Conservation (phyloP, 495 filamentous ascomycete genomes). For the Trypethelium eluteriae region DNA sequence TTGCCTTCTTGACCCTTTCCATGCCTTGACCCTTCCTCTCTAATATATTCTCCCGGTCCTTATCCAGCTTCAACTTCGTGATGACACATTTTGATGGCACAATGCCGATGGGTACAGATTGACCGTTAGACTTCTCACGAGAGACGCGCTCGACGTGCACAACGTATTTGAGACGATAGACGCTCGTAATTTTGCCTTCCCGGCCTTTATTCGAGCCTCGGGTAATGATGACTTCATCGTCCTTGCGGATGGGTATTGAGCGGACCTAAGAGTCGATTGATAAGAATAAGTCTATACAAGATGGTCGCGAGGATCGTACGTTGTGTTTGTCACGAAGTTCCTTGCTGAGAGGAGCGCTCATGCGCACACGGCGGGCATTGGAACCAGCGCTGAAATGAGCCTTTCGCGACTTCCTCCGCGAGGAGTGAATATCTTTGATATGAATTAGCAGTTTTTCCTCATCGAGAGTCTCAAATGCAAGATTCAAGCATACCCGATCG, state of each 20-base stretch:
- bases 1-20: slow-evolving; percentile 45
- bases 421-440: slow-evolving; percentile 60
- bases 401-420: slow-evolving; percentile 94
- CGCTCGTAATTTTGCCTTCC: slow-evolving; percentile 87
- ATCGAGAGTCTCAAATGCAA: background rate
- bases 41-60: slow-evolving; percentile 92
- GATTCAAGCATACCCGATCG: background rate
- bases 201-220: slow-evolving; percentile 89
- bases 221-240: slow-evolving; percentile 86
- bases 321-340: slow-evolving; percentile 95
- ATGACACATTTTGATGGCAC: slow-evolving; percentile 89
- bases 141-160: slow-evolving; percentile 87
- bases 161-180: slow-evolving; percentile 90
- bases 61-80: slow-evolving; percentile 96
- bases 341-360: slow-evolving; percentile 90
- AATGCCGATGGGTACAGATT: slow-evolving; percentile 80
- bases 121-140: slow-evolving; percentile 90
- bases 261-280: slow-evolving; percentile 57
- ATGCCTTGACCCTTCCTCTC: slow-evolving; percentile 73
- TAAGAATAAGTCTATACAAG: slow-evolving; percentile 26
- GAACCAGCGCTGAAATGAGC: slow-evolving; percentile 91
- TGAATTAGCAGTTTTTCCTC: background rate
- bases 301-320: slow-evolving; percentile 45
- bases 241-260: slow-evolving; percentile 94
- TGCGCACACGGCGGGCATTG: slow-evolving; percentile 81